Conservation (phyloP, 306 rosid genomes). For the Astragalus membranaceus region DNA sequence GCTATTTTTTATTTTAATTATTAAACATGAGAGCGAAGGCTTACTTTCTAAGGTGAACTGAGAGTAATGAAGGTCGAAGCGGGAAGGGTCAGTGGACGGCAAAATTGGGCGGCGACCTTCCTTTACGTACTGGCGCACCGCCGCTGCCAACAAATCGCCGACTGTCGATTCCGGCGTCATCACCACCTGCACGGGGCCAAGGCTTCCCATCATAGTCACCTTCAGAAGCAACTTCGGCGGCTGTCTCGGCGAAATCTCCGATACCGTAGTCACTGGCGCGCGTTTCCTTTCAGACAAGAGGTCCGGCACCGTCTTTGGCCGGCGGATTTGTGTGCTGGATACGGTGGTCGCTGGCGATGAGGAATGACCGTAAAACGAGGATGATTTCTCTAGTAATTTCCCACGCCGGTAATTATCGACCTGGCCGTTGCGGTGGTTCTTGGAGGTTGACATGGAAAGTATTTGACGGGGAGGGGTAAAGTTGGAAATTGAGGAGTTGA, state of each 20-base stretch:
- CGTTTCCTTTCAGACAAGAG: conserved; percentile 23
- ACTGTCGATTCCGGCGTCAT: conserved; percentile 52
- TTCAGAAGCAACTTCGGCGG: conserved; percentile 68
- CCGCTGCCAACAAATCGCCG: conserved; percentile 45
- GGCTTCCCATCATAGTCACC: conserved; percentile 66
- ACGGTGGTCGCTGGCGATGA: background rate
- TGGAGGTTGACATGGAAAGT: conserved; percentile 45
- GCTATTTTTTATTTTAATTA: background rate
- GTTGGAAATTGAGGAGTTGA: background rate
- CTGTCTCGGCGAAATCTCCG: conserved; percentile 31
- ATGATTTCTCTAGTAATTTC: conserved; percentile 45
- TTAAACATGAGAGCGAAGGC: background rate
- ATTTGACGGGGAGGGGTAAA: background rate
- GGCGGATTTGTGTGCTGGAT: conserved; percentile 29
- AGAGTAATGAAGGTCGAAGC: conserved; percentile 78
- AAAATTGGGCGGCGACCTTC: conserved; percentile 82
- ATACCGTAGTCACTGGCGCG: background rate
- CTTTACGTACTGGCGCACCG: conserved; percentile 45
- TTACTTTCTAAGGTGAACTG: conserved; percentile 93
- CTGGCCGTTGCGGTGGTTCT: conserved; percentile 37
- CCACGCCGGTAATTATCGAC: conserved; percentile 49
- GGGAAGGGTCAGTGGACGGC: conserved; percentile 38
- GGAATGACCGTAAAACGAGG: conserved; percentile 50
- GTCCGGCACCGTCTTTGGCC: conserved; percentile 72
- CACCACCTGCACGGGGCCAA: conserved; percentile 70